These are phyloP conservation scores for Boletus pseudo-olivaceus DNA, from an alignment of 768 basidiomycete species.

Conservation along the genomic window DNA sequence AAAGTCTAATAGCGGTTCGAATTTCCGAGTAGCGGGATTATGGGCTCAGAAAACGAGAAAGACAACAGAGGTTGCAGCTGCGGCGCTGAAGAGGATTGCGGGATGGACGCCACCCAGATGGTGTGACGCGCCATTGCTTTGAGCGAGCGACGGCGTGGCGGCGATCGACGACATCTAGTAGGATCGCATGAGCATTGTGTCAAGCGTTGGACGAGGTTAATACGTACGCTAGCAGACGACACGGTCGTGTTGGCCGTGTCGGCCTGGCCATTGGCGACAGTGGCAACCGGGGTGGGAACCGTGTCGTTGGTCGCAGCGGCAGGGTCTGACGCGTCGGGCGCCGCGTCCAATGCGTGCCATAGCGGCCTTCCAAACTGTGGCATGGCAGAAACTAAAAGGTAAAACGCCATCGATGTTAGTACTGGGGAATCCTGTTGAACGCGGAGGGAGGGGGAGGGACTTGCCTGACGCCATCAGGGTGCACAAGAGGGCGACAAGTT, in stretches of 20 bases:
- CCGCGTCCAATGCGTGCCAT: slow-evolving; percentile 10
- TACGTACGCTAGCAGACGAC: not conserved
- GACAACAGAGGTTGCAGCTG: not conserved
- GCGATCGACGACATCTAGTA: not conserved
- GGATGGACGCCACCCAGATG: slow-evolving; percentile 2
- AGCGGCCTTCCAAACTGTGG: slow-evolving; percentile 21
- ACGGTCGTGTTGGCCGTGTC: not conserved
- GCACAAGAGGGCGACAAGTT: slow-evolving; percentile 6
- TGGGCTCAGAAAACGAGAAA: slow-evolving; percentile 2
- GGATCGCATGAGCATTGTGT: not conserved
- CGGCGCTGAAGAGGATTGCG: slow-evolving; percentile 2
- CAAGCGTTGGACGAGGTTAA: not conserved
- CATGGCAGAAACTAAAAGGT: slow-evolving; percentile 10
- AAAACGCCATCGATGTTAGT: not conserved
- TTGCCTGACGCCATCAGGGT: slow-evolving; percentile 13
- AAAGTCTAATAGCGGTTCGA: not conserved
- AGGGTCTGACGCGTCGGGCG: not conserved
- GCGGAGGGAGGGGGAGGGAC: not conserved
- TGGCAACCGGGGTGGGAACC: not conserved
- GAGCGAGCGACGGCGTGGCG: not conserved
- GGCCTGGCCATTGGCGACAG: not conserved
- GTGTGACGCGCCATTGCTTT: slow-evolving; percentile 14
- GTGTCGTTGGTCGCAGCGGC: not conserved
- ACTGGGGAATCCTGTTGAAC: not conserved
- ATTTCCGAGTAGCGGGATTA: not conserved